These are phyloP conservation scores for Angomonas deanei DNA, from an alignment of 208 protist genomes.

Conservation along the genomic window DNA sequence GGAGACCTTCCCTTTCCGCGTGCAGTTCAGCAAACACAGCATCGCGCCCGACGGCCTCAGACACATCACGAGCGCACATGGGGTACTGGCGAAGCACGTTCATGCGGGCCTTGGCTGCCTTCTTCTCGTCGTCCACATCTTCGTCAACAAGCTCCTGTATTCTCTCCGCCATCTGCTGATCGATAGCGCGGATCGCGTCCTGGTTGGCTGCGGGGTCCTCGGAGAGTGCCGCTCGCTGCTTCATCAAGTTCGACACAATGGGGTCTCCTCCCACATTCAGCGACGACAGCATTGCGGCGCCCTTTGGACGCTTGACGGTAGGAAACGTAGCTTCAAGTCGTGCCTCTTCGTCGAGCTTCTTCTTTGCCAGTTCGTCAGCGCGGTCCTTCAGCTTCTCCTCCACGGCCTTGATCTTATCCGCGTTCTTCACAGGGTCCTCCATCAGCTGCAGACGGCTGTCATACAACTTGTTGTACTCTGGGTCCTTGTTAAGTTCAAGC, in stretches of 20 bases:
- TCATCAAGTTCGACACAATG: conserved; percentile 14
- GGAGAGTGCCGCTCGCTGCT: conserved; percentile 12
- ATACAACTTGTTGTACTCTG: conserved; percentile 19
- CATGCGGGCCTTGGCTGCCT: conserved; percentile 18
- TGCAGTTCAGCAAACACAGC: conserved; percentile 27
- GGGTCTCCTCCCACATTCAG: conserved; percentile 25
- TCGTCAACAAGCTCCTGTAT: conserved; percentile 18
- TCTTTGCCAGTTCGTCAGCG: conserved; percentile 19
- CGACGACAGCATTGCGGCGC: conserved; percentile 19
- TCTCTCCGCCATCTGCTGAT: conserved; percentile 13
- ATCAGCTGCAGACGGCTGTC: conserved; percentile 17
- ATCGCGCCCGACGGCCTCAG: conserved; percentile 34
- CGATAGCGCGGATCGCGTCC: conserved; percentile 8
- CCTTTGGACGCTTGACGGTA: background rate
- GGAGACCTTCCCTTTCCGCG: conserved; percentile 11
- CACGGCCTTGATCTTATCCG: conserved; percentile 10
- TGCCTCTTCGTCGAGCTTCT: conserved; percentile 14
- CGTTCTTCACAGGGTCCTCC: conserved; percentile 21
- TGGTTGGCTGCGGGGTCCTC: background rate
- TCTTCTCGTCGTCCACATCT: conserved; percentile 18
- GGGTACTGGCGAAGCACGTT: conserved; percentile 24
- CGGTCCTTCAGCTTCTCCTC: conserved; percentile 14
- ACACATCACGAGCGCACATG: conserved; percentile 42
- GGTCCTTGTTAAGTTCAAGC: conserved; percentile 19
- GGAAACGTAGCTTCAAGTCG: conserved; percentile 11